Conservation (phyloP, 371 early-diverging fungal species). For the Rhizopus sp. region DNA sequence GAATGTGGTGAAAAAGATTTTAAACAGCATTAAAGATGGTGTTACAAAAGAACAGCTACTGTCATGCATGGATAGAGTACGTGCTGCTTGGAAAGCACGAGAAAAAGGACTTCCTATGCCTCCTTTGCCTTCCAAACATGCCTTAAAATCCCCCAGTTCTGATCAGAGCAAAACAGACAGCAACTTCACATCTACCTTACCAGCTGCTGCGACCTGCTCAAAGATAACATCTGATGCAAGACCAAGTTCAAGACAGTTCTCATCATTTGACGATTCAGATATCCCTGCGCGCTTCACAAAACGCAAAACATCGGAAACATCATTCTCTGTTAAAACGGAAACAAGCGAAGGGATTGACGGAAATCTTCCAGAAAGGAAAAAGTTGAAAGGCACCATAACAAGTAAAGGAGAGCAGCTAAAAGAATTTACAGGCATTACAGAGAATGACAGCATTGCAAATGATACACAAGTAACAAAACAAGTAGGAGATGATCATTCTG, state of each 20-base stretch:
- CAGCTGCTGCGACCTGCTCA: conserved; percentile 7
- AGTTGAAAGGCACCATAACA: conserved; percentile 1
- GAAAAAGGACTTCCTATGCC: conserved; percentile 50
- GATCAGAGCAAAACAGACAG: background rate
- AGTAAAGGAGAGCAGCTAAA: background rate
- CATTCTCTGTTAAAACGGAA: conserved; percentile 6
- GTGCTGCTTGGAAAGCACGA: conserved; percentile 66
- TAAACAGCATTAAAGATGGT: conserved; percentile 55
- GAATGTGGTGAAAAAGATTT: conserved; percentile 51
- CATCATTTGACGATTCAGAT: conserved; percentile 15
- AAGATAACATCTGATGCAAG: conserved; percentile 6
- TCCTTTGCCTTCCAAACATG: conserved; percentile 4
- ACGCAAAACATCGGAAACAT: conserved; percentile 13
- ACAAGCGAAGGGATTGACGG: background rate
- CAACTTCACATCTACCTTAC: background rate
- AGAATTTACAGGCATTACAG: too few species aligned
- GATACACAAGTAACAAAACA: too few species aligned
- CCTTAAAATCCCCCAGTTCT: background rate
- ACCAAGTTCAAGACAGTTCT: conserved; percentile 9
- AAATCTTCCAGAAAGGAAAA: conserved; percentile 1
- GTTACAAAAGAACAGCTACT: conserved; percentile 55
- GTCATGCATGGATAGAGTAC: conserved; percentile 52
- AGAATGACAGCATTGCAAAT: too few species aligned
- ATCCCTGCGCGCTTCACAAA: background rate
- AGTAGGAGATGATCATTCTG: too few species aligned